Percentiles rank a stretch among this genome's conserved stretches.
Evolutionary conservation across 139 green algal species (phyloP).

Genomic region (Asterochloris sp.): DNA sequence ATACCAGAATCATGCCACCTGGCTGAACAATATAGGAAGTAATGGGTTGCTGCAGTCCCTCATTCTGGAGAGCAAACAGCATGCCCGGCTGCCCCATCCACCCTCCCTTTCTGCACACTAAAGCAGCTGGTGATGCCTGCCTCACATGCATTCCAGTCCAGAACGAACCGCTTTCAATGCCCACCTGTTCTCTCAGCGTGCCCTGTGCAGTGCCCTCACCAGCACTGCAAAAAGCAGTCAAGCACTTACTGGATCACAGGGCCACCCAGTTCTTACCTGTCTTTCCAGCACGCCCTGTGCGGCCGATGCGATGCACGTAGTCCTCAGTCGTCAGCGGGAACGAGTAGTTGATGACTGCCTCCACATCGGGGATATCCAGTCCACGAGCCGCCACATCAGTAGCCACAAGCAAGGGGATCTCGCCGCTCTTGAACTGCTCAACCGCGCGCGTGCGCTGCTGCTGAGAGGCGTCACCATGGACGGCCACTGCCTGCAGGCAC

Average conservation of each 20-base stretch:
- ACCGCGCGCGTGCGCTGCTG: constrained; percentile 68
- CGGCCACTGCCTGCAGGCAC: constrained; percentile 37
- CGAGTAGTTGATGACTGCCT: constrained; percentile 95
- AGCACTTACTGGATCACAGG: neutral
- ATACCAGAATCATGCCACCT: too few species aligned
- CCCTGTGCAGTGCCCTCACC: neutral
- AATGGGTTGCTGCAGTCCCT: too few species aligned
- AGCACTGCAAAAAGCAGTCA: neutral
- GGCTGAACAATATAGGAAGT: too few species aligned
- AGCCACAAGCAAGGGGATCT: constrained; percentile 57
- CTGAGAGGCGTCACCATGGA: constrained; percentile 93
- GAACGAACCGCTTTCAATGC: too few species aligned
- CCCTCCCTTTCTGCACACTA: too few species aligned
- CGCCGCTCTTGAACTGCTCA: constrained; percentile 76
- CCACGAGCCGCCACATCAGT: constrained; percentile 72
- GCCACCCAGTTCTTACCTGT: constrained; percentile 41
- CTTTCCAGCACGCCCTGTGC: constrained; percentile 92
- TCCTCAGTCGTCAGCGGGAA: constrained; percentile 96
- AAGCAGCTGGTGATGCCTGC: too few species aligned
- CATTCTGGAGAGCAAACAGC: too few species aligned
- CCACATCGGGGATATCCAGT: constrained; percentile 67
- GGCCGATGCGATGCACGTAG: constrained; percentile 97
- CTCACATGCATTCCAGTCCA: too few species aligned
- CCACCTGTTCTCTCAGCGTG: neutral
- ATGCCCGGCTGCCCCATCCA: too few species aligned